A percentile compares a stretch with the other conserved stretches of the same genome.
phyloP scores from a whole-genome alignment of 257 asterid species.

The Penstemon barbatus region DNA sequence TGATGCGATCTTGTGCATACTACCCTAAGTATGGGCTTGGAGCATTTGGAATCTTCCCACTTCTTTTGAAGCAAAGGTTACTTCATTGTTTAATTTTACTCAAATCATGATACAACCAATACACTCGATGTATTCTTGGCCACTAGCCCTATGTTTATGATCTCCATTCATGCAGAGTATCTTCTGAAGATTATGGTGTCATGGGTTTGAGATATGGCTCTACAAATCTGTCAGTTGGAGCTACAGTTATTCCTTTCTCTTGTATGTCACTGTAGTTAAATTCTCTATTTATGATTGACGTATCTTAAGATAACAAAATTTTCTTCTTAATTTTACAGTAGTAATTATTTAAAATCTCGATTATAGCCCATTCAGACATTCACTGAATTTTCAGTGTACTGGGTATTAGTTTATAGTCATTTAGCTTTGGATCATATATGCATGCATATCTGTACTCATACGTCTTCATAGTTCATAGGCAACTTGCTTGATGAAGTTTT shows the following conservation, averaged over 20 bases:
- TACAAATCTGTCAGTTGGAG: constrained; percentile 79
- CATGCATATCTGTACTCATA: neutral
- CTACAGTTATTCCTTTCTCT: constrained; percentile 65
- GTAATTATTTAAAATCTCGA: constrained; percentile 7
- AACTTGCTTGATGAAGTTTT: neutral
- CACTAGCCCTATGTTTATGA: constrained; percentile 23
- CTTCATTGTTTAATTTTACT: constrained; percentile 1
- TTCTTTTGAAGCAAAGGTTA: constrained; percentile 72
- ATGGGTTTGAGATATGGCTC: constrained; percentile 97
- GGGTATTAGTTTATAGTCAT: too few species aligned
- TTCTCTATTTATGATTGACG: constrained; percentile 17
- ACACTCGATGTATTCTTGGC: constrained; percentile 22
- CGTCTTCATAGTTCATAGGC: constrained; percentile 11
- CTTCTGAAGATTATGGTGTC: constrained; percentile 70
- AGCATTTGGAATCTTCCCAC: constrained; percentile 83
- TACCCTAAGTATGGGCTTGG: constrained; percentile 75
- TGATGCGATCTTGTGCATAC: constrained; percentile 81
- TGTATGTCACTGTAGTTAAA: constrained; percentile 42
- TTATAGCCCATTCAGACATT: constrained; percentile 9
- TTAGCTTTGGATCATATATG: constrained; percentile 13
- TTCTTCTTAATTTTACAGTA: constrained; percentile 9
- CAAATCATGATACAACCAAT: constrained; percentile 19
- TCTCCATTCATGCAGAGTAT: constrained; percentile 52
- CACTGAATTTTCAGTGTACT: neutral
- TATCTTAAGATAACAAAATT: neutral